Conservation (phyloP, 352 stramenopile genomes). For the Thalassiosira exigua region DNA sequence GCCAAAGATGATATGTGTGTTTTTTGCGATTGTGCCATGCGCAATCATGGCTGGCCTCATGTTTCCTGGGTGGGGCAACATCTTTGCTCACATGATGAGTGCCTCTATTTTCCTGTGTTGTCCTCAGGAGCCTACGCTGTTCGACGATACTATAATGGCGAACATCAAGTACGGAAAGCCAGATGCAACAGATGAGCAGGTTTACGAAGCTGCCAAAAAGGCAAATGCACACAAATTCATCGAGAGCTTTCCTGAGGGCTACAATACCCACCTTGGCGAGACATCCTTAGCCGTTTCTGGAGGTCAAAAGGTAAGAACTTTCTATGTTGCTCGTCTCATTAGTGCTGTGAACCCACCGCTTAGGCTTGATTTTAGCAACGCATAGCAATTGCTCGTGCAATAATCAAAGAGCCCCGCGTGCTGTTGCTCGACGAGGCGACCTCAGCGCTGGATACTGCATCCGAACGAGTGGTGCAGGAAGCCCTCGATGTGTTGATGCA, state of each 20-base stretch:
- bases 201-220: constrained; percentile 68
- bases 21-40: too few species aligned
- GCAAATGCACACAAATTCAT: constrained; percentile 89
- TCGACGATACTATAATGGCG: constrained; percentile 86
- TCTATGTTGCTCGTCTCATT: too few species aligned
- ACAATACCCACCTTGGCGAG: constrained; percentile 87
- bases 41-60: too few species aligned
- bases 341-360: too few species aligned
- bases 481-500: constrained; percentile 84
- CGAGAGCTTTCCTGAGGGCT: constrained; percentile 83
- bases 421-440: constrained; percentile 88
- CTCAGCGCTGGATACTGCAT: constrained; percentile 80
- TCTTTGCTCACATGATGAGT: too few species aligned
- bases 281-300: constrained; percentile 83
- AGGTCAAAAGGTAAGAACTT: constrained; percentile 91
- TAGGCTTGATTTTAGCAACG: too few species aligned
- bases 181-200: constrained; percentile 81
- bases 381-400: constrained; percentile 88
- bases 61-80: too few species aligned
- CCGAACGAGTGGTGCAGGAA: constrained; percentile 79
- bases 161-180: constrained; percentile 87
- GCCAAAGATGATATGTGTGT: too few species aligned
- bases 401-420: constrained; percentile 68
- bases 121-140: constrained; percentile 90
- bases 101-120: too few species aligned